Evolutionary conservation across 495 filamentous ascomycete genomes (phyloP), one percentile per base, ranked within the genome.

Genomic region (Collariella sp.): DNA sequence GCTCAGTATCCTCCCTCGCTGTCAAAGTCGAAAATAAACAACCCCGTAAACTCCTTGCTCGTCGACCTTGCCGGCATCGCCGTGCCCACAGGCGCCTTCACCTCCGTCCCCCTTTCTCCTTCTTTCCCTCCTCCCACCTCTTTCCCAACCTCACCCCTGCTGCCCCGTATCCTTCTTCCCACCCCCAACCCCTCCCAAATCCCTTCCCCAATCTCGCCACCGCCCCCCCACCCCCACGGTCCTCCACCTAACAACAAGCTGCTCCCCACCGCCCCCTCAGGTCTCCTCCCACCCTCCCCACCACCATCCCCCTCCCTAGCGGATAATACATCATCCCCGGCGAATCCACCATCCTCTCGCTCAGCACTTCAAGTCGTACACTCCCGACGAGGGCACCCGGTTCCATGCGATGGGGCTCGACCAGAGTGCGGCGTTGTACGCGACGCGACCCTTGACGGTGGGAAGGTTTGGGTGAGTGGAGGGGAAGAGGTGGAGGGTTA

Each of bases 1-100:
- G 49, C 77, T 84, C 44, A 85, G 58, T 23, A 98, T 83, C 46
- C 89, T 74, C 3, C 94, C 93, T 94, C 83, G 55, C 85, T 80
- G 63, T 98, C 94, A 69, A 98, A 98, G 49, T 93, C 88, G 70
- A 98, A 98, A 44, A 95, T 81, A 66, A 98, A 98, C 15, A 96
- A 58, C 0, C 93, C 93, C 34, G 75, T 82, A 65, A 91, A 91
- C 62, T 85, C 85, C 53, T 70, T 69, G 24, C 54, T 51, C 5
- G 35, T 52, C 10, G 55, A 42, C 22, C 55, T 48, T 9, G 52
- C 59, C 1, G 57, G 26, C 54, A 54, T 44, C 41, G 62, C 56
- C 34, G 31, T 55, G n/a, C 62, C 62, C 35, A 62, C 63, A 52
- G 36, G 67, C 53, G 51, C 64, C 57, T 46, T 63, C 51, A 4